Evolutionary conservation across 495 filamentous ascomycete species (phyloP).

Genomic region (Aspergillus steynii): DNA sequence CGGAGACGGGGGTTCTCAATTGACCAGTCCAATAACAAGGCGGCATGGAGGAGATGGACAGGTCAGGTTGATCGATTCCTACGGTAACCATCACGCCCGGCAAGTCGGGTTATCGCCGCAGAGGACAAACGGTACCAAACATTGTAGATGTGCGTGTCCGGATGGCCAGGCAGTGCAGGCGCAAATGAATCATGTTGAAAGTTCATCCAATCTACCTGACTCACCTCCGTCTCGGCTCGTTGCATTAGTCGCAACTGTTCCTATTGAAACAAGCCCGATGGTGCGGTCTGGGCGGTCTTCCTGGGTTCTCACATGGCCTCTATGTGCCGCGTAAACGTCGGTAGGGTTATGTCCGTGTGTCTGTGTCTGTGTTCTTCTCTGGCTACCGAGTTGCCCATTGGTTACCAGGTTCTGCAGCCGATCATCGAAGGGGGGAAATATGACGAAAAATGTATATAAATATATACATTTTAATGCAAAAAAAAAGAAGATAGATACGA

Average conservation of each 20-base stretch:
- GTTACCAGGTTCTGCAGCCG: not conserved
- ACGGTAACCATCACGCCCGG: not conserved
- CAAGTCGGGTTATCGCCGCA: not conserved
- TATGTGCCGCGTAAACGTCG: not conserved
- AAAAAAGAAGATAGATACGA: not conserved
- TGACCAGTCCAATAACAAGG: not conserved
- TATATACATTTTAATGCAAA: not conserved
- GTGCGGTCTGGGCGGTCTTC: not conserved
- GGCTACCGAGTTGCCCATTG: not conserved
- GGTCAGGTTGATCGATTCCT: not conserved
- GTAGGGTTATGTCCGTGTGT: not conserved
- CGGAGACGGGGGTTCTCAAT: not conserved
- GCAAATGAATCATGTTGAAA: not conserved
- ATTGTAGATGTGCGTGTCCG: not conserved
- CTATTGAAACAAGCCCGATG: not conserved
- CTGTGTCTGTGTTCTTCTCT: not conserved
- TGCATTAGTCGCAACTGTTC: slow-evolving; percentile 4
- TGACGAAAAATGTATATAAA: no score
- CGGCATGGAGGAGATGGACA: not conserved
- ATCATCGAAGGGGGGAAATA: not conserved
- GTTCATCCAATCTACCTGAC: not conserved
- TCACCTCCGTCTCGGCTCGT: not conserved
- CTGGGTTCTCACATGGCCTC: not conserved
- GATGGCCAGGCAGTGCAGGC: not conserved
- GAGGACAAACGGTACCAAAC: not conserved